Evolutionary conservation across 257 asterid genomes (phyloP).

Genomic region (Lycium barbarum): DNA sequence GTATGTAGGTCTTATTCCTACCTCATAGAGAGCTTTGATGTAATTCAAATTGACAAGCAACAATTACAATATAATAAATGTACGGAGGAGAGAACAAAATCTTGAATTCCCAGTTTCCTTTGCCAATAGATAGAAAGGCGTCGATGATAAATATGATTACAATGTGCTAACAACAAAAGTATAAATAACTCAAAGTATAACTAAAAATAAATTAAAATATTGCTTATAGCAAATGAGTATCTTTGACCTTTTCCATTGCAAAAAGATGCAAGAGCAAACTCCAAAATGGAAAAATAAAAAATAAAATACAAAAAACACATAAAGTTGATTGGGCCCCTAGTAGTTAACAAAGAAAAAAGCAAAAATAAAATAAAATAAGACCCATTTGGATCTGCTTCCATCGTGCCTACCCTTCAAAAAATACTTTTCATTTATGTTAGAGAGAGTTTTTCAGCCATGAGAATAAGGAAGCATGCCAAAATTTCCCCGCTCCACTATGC

Average conservation of each 20-base stretch:
- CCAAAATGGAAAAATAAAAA: not conserved
- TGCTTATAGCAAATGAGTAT: not conserved
- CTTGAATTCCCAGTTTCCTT: no score
- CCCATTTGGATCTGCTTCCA: slow-evolving; percentile 20
- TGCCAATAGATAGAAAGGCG: no score
- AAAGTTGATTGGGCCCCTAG: slow-evolving; percentile 1
- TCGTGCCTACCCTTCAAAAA: not conserved
- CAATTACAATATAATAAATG: no score
- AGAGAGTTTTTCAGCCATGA: slow-evolving; percentile 40
- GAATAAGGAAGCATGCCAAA: slow-evolving; percentile 60
- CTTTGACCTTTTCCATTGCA: not conserved
- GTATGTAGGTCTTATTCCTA: no score
- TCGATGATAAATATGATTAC: not conserved
- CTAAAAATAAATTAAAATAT: not conserved
- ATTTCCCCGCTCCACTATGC: slow-evolving; percentile 41
- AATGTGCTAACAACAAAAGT: not conserved
- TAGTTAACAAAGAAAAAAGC: not conserved
- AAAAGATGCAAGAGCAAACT: not conserved
- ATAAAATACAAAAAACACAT: no score
- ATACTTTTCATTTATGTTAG: no score
- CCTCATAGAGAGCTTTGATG: no score
- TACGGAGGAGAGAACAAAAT: no score
- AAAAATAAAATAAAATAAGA: not conserved
- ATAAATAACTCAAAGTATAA: not conserved
- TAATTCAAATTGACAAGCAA: no score